Evolutionary conservation across 2,329 filamentous ascomycete species (phyloP), one percentile per base, ranked within the genome.

Genomic region (Fusarium lyarnte): DNA sequence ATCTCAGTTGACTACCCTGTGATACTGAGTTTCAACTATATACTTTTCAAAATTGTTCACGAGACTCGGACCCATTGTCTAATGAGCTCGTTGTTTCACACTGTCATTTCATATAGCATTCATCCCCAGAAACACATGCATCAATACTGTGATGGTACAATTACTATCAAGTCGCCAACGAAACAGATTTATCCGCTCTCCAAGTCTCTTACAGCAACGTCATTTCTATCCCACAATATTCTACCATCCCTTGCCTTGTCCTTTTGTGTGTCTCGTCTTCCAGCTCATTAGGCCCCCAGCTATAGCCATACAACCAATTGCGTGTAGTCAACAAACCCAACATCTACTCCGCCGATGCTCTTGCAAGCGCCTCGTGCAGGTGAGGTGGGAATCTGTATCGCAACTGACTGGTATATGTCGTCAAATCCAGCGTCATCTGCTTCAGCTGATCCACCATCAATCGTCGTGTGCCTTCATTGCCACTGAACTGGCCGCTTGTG

Each of bases 351-450:
- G 92, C 91, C 54, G 92, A 93, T 43, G 93, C 94, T 79, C 92
- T 89, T 53, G 94, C 95, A 78, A 98, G 85, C 71, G 92, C 93
- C 85, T 98, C 95, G 83, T 97, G 95, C 61, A 98, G 87, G 78
- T 93, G 89, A 41, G 93, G 92, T 55, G 94, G 94, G 84, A 98
- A 88, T 78, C 96, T 91, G 83, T 97, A 98, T 79, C 93, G 91
- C 79, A 98, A 90, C 87, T 97, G 90, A 63, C 94, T 95, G 21
- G 94, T 95, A 85, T 97, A 98, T 19, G 96, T 93, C 85, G 96
- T 97, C 77, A 98, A 83, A 82, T 98, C 95, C 81, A 94, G 91
- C 42, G 93, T 94, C 84, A 93, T 94, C 81, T 92, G 90, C 83
- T 92, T 89, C 78, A 97, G 85, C 77, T 92, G 87, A 64, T 92